Evolutionary conservation across 495 filamentous ascomycete species (phyloP).

Genomic region (Podospora appendiculata): DNA sequence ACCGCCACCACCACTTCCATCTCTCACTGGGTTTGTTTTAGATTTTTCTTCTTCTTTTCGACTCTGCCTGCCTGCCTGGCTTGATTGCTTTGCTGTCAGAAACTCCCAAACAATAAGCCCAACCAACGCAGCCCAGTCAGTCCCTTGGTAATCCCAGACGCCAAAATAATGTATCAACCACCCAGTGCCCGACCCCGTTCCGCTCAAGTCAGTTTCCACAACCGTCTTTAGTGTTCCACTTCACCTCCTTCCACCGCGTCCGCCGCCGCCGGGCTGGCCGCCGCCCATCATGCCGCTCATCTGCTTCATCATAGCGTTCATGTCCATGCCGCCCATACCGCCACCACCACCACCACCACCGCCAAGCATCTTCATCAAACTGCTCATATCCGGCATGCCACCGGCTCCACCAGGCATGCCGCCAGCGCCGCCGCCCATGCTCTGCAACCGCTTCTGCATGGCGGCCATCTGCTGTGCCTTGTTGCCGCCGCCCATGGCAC

Average conservation of each 20-base stretch:
- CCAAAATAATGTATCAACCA: too few relatives aligned
- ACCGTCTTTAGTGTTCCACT: too few relatives aligned
- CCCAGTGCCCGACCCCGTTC: too few relatives aligned
- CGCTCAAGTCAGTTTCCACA: too few relatives aligned
- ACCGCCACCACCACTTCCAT: too few relatives aligned
- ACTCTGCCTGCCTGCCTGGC: too few relatives aligned
- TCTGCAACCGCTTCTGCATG: constrained; percentile 91
- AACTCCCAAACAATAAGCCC: too few relatives aligned
- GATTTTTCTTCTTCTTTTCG: too few relatives aligned
- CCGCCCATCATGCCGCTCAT: constrained; percentile 54
- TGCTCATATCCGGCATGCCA: constrained; percentile 73
- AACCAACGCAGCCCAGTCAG: too few relatives aligned
- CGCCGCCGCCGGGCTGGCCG: constrained; percentile 16
- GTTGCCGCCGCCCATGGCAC: constrained; percentile 77
- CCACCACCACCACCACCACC: constrained; percentile 42
- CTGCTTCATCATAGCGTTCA: constrained; percentile 80
- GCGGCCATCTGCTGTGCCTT: constrained; percentile 91
- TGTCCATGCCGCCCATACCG: constrained; percentile 65
- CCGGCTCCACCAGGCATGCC: constrained; percentile 12
- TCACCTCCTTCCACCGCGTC: constrained; percentile 5
- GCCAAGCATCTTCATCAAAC: constrained; percentile 82
- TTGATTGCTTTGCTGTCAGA: too few relatives aligned
- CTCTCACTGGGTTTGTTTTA: too few relatives aligned
- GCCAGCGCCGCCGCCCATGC: constrained; percentile 67
- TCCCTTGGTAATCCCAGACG: too few relatives aligned